phyloP scores from a whole-genome alignment of 2,329 filamentous ascomycete species.

The Blastomyces gilchristii region DNA sequence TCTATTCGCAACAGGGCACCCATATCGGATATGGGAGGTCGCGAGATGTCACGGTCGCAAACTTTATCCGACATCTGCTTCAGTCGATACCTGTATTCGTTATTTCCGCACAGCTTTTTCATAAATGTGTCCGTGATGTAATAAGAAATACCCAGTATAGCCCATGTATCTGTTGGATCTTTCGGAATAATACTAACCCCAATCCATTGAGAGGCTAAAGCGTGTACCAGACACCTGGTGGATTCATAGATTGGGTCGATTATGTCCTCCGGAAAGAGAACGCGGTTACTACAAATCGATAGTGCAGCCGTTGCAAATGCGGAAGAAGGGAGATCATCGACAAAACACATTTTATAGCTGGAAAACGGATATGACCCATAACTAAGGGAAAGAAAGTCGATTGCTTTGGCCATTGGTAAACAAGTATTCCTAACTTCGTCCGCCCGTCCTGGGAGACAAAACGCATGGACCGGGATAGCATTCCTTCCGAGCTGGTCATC shows the following conservation, averaged over 20 bases:
- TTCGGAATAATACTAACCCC: constrained; percentile 86
- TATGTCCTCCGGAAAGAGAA: constrained; percentile 75
- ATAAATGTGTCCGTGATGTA: constrained; percentile 94
- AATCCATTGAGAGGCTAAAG: constrained; percentile 85
- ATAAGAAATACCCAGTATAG: constrained; percentile 78
- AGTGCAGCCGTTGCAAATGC: constrained; percentile 70
- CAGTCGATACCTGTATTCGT: constrained; percentile 84
- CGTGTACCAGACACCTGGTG: constrained; percentile 69
- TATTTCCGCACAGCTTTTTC: constrained; percentile 82
- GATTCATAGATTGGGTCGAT: constrained; percentile 76
- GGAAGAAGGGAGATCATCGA: constrained; percentile 75
- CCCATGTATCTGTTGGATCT: constrained; percentile 72
- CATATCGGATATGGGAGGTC: constrained; percentile 72
- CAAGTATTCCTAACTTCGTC: constrained; percentile 82
- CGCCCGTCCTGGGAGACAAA: constrained; percentile 73
- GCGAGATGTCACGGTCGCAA: constrained; percentile 67
- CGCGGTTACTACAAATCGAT: constrained; percentile 73
- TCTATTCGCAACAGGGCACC: constrained; percentile 70
- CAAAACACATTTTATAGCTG: constrained; percentile 86
- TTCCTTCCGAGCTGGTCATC: constrained; percentile 84
- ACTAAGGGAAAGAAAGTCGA: constrained; percentile 82
- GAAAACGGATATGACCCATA: constrained; percentile 87
- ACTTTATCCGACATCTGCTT: constrained; percentile 75
- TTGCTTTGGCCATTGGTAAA: constrained; percentile 67
- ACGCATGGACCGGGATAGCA: constrained; percentile 80